These are phyloP conservation scores for Tilletiaria anomala DNA, from an alignment of 1,284 basidiomycete species.

Conservation along the genomic window DNA sequence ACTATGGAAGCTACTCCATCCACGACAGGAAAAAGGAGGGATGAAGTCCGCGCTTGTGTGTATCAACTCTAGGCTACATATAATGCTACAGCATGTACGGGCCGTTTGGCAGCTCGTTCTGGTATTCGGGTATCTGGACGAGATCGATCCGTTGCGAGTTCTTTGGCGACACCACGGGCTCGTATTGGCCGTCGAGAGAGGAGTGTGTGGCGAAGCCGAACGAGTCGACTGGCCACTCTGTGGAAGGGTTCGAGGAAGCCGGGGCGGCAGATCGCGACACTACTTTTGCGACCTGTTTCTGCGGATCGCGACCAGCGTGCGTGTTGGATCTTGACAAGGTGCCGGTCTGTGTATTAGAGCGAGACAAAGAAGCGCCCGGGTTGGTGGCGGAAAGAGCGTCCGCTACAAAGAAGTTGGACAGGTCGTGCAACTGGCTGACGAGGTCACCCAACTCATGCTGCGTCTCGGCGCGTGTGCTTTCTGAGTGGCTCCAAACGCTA, in stretches of 20 bases:
- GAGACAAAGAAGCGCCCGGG: not conserved
- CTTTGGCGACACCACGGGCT: too few relatives aligned
- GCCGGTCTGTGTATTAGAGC: not conserved
- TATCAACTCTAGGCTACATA: too few relatives aligned
- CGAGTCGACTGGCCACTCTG: too few relatives aligned
- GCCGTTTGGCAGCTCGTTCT: too few relatives aligned
- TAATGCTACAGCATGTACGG: too few relatives aligned
- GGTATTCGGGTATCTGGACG: too few relatives aligned
- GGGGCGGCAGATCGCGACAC: not conserved
- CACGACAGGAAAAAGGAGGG: constrained; percentile 7
- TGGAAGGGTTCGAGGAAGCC: not conserved
- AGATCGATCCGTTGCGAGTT: too few relatives aligned
- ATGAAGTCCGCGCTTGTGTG: too few relatives aligned
- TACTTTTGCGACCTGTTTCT: not conserved
- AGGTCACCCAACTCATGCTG: constrained; percentile 20
- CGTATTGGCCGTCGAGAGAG: too few relatives aligned
- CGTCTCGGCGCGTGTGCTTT: not conserved
- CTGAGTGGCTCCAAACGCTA: constrained; percentile 3
- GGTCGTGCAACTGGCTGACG: constrained; percentile 33
- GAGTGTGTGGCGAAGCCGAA: too few relatives aligned
- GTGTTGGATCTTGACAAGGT: not conserved
- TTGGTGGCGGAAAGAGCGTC: constrained; percentile 3
- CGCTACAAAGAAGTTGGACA: constrained; percentile 33
- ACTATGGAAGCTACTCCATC: constrained; percentile 28
- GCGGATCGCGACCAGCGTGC: not conserved